Base-by-base conservation (phyloP, 768 basidiomycete genomes). In the Cyathus striatus region DNA sequence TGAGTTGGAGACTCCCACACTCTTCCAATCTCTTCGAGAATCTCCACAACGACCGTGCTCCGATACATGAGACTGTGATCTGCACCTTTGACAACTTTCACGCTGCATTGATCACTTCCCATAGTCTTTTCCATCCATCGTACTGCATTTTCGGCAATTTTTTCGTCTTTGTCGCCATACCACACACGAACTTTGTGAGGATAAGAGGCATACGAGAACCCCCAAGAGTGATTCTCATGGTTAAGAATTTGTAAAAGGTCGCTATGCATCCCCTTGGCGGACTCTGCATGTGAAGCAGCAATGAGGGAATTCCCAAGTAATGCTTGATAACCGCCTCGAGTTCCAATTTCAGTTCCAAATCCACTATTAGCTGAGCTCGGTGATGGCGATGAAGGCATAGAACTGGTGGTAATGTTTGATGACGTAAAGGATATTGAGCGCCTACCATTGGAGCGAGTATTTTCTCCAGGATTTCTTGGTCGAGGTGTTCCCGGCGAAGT, bases 41-140 rank as follows among this genome's bases (percentile, higher is more conserved):
- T 86, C 49, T 93, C 90, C 21, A 93, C 79, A 41, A 93, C 87
- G 23, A 92, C 87, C 44, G 76, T 75, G 59, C 86, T 87, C 59
- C 83, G 85, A 64, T 92, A 96, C 90, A 99, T 91, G 42, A 99
- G 70, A 39, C 82, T 84, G 62, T 99, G 95, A 52, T 92, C 92
- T 16, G 90, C 94, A 26, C 89, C 89, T 53, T 78, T 81, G 41
- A 94, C 81, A 32, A 96, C 82, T 54, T 83, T 79, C 26, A 99
- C 81, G 34, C 72, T 69, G 58, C 92, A 95, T 44, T 73, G 68
- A 30, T 82, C 81, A 34, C 75, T 73, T 16, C 81, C 76, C 86
- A 93, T 89, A 25, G 76, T 79, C 48, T 77, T 79, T 62, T 93
- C 89, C 87, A 93, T 89, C 90, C 91, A 95, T 52, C 86, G 66